Base-by-base conservation (phyloP, 2,329 filamentous ascomycete species). In the Sclerotinia sclerotiorum region DNA sequence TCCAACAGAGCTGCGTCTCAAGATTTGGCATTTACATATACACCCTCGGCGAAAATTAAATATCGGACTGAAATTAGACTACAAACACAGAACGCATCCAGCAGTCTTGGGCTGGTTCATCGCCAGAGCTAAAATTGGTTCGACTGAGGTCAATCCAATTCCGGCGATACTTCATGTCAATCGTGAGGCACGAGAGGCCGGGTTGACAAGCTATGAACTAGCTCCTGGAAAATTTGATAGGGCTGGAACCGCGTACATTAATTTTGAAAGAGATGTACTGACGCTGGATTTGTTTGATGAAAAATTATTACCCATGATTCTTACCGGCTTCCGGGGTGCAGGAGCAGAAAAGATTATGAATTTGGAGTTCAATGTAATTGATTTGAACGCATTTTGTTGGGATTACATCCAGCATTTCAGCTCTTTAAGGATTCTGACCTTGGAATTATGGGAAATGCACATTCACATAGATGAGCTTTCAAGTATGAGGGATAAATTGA, bases 1-100 rank as follows among this genome's bases (percentile, higher is more conserved):
- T 27, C 73, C 73, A 29, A 69, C 62, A 8, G 74, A 76, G 62
- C 58, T 75, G 4, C 74, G 73, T 44, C 70, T 76, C 62, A 72
- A 74, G 48, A 73, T 73, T 32, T 75, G 72, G 72, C 32, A 62
- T 51, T 5, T 65, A 5, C 21, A 11, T 17, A 13, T 35, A 10
- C 39, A 24, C 7, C 21, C 24, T 49, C 13, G 42, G 19, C 64
- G 64, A 35, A 19, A 35, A 24, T 17, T 58, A 29, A 21, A 48
- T 21, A 24, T 66, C 3, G 19, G 21, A 44, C 13, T 24, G 27
- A 48, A n/a, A 27, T 6, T n/a, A 29, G 2, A 39, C 10, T 13
- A 11, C 11, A 39, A 6, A 39, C 10, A 11, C 5, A 24, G 5
- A 2, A 19, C 11, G 7, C 19, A 17, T 10, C 32, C 55, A 17